Evolutionary conservation across 129 eudicot species (phyloP).

Genomic region (Helianthus tuberosus): DNA sequence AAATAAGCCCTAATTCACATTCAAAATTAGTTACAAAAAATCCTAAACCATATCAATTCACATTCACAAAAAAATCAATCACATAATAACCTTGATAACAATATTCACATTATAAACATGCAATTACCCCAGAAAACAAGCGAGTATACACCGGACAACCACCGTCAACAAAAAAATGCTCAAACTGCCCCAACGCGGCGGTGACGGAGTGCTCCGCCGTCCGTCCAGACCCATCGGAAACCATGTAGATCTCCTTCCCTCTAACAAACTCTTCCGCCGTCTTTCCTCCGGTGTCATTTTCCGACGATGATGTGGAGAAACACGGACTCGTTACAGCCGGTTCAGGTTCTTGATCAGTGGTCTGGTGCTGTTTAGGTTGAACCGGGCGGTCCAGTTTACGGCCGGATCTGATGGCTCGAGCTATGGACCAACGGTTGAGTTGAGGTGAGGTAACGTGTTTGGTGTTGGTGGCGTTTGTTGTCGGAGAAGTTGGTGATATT

Average conservation of each 20-base stretch:
- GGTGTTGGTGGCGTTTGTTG: conserved; percentile 29
- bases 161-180: conserved; percentile 53
- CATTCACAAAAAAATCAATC: not conserved
- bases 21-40: no score
- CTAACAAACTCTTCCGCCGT: conserved; percentile 17
- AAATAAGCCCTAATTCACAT: no score
- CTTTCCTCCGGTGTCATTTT: conserved; percentile 27
- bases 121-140: conserved; percentile 70
- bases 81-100: not conserved
- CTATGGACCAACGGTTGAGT: conserved; percentile 73
- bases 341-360: not conserved
- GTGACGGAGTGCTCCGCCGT: conserved; percentile 73
- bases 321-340: not conserved
- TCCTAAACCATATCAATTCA: no score
- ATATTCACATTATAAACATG: not conserved
- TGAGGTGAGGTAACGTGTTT: conserved; percentile 37
- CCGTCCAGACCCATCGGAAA: conserved; percentile 80
- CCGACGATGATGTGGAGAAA: not conserved
- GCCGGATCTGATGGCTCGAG: conserved; percentile 64
- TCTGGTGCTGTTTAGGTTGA: conserved; percentile 11
- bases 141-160: conserved; percentile 62
- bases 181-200: conserved; percentile 79
- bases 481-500: conserved; percentile 23
- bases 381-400: conserved; percentile 55
- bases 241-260: conserved; percentile 62